Base-by-base conservation (phyloP, 768 basidiomycete species). In the Amanita fuliginea region DNA sequence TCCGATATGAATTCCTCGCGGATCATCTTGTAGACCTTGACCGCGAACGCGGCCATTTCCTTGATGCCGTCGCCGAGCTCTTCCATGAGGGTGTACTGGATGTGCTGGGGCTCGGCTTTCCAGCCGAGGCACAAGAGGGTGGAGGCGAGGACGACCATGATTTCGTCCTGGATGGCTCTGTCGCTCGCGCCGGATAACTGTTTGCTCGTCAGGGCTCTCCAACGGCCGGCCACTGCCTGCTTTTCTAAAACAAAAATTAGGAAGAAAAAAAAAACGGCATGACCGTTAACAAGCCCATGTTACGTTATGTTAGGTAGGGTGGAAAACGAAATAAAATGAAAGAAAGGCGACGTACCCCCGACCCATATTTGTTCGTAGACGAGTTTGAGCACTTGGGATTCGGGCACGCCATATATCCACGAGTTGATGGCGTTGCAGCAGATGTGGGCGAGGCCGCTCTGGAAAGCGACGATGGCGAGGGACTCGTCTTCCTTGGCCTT, bases 1-100 rank as follows among this genome's bases (percentile, higher is more conserved):
- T 47, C 46, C 33, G 46, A 47, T 19, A 47, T 47, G 19, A 47
- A 47, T 8, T 47, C 46, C 33, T 47, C 46, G 16, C 46, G 46
- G 4, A 47, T 47, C 22, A 34, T 34, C 35, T 47, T 47, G 22
- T 19, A 47, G 11, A 22, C 14, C n/a, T 37, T 47, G 10, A 21
- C n/a, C 6, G 37, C 33, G n/a, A 24, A 24, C n/a, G 13, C 3
- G 1, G 19, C 33, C 14, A 47, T 35, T 13, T 47, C 46, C 11
- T 47, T 21, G 33, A 47, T 26, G 26, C 30, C 14, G 22, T 47
- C 46, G 8, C 35, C 46, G 21, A 47, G 33, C 16, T 47, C 46
- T 21, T 18, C 34, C 34, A 21, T 32, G 16, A 47, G 10, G 4
- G 11, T 8, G 10, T 22, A 13, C 7, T n/a, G n/a, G 24, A 37